These are phyloP conservation scores for Trametes hirsuta DNA, from an alignment of 1,284 basidiomycete species.

Conservation along the genomic window DNA sequence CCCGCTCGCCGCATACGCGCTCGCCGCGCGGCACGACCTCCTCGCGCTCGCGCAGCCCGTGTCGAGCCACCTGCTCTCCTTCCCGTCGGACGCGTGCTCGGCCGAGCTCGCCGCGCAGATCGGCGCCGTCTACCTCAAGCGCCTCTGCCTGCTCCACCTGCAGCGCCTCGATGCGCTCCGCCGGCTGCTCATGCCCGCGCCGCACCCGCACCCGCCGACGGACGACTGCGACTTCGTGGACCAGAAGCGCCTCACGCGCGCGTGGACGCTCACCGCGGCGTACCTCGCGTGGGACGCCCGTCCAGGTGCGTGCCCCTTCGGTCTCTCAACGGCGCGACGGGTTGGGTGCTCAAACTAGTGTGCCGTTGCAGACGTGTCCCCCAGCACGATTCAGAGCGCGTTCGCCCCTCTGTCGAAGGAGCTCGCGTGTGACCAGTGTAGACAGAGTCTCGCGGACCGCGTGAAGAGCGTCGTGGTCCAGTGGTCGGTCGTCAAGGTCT, in stretches of 20 bases:
- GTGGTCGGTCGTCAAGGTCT: conserved; percentile 1
- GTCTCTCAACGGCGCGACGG: too few species aligned
- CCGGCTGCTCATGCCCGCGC: conserved; percentile 32
- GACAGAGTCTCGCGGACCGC: not conserved
- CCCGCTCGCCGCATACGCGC: conserved; percentile 34
- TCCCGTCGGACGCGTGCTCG: conserved; percentile 26
- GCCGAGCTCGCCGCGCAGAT: conserved; percentile 30
- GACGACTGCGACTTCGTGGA: conserved; percentile 29
- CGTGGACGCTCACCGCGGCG: conserved; percentile 35
- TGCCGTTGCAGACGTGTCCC: not conserved
- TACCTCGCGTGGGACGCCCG: conserved; percentile 34
- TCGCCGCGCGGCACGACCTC: conserved; percentile 33
- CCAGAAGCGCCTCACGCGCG: conserved; percentile 31
- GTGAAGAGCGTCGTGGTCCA: not conserved
- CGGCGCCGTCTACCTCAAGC: conserved; percentile 33
- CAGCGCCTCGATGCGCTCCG: conserved; percentile 31
- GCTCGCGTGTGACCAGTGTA: not conserved
- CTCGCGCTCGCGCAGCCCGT: conserved; percentile 31
- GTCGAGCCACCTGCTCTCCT: conserved; percentile 32
- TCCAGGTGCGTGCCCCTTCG: conserved; percentile 22
- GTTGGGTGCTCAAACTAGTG: not conserved
- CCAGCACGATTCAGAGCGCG: not conserved
- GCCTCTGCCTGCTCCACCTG: conserved; percentile 35
- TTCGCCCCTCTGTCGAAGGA: not conserved
- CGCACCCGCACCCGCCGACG: conserved; percentile 31